phyloP scores from a whole-genome alignment of 768 basidiomycete genomes.

The Rhodocollybia butyracea region DNA sequence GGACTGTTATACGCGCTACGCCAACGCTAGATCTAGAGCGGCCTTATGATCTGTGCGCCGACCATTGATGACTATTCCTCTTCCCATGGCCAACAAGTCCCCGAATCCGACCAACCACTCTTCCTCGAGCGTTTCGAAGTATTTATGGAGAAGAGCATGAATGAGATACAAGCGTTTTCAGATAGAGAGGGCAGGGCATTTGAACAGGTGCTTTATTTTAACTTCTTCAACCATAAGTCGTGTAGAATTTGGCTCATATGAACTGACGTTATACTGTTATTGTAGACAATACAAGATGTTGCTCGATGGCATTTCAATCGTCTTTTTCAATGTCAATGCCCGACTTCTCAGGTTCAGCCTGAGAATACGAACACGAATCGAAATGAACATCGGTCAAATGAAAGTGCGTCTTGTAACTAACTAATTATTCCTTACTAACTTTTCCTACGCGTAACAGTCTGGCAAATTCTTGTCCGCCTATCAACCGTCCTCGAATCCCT shows the following conservation, averaged over 20 bases:
- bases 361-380: background rate
- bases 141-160: conserved; percentile 55
- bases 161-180: conserved; percentile 58
- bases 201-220: conserved; percentile 46
- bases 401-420: conserved; percentile 10
- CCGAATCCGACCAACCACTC: no score
- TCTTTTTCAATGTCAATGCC: conserved; percentile 38
- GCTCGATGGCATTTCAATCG: conserved; percentile 64
- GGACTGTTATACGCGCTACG: no score
- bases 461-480: conserved; percentile 41
- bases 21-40: no score
- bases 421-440: background rate
- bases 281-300: conserved; percentile 46
- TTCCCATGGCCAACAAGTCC: no score
- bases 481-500: conserved; percentile 57
- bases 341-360: background rate
- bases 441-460: conserved; percentile 31
- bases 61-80: conserved; percentile 23
- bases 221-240: no score
- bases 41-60: conserved; percentile 35
- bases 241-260: no score
- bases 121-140: conserved; percentile 63
- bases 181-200: conserved; percentile 54
- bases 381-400: background rate
- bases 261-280: conserved; percentile 24